These are phyloP conservation scores for Phoenix roebelenii DNA, from an alignment of 176 grass and related monocot genomes.

Conservation along the genomic window DNA sequence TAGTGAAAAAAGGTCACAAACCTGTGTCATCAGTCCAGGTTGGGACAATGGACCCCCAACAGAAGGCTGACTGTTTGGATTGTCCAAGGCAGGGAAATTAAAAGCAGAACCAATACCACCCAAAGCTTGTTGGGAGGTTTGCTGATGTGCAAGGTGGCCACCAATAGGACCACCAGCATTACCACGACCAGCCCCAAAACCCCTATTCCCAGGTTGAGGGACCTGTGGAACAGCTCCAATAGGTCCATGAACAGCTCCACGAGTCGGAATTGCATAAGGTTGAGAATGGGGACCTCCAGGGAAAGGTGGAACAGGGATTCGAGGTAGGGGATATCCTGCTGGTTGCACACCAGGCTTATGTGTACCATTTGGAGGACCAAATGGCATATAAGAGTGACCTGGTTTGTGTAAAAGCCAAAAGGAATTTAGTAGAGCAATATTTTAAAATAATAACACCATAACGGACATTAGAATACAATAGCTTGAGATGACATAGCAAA, in stretches of 20 bases:
- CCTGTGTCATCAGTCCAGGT: conserved; percentile 96
- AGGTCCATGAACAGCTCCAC: conserved; percentile 71
- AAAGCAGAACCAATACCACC: conserved; percentile 53
- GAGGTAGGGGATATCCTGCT: conserved; percentile 63
- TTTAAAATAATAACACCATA: too few species aligned
- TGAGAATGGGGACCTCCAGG: conserved; percentile 83
- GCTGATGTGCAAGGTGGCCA: conserved; percentile 85
- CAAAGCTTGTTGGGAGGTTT: conserved; percentile 74
- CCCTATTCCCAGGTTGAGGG: conserved; percentile 72
- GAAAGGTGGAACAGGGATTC: conserved; percentile 73
- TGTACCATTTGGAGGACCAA: conserved; percentile 72
- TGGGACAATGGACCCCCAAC: conserved; percentile 66
- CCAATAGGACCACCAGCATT: conserved; percentile 86
- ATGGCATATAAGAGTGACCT: conserved; percentile 77
- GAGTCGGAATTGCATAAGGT: conserved; percentile 88
- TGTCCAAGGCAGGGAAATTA: conserved; percentile 60
- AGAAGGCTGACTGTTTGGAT: conserved; percentile 79
- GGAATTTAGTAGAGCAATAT: too few species aligned
- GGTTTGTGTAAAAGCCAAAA: conserved; percentile 4
- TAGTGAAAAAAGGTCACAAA: conserved; percentile 9
- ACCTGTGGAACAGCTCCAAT: conserved; percentile 66
- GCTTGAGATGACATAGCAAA: too few species aligned
- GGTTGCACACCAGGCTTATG: conserved; percentile 72
- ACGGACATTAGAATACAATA: too few species aligned
- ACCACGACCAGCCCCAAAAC: conserved; percentile 68